phyloP scores from a whole-genome alignment of 2,329 filamentous ascomycete species.

The Pseudonectria buxi region DNA sequence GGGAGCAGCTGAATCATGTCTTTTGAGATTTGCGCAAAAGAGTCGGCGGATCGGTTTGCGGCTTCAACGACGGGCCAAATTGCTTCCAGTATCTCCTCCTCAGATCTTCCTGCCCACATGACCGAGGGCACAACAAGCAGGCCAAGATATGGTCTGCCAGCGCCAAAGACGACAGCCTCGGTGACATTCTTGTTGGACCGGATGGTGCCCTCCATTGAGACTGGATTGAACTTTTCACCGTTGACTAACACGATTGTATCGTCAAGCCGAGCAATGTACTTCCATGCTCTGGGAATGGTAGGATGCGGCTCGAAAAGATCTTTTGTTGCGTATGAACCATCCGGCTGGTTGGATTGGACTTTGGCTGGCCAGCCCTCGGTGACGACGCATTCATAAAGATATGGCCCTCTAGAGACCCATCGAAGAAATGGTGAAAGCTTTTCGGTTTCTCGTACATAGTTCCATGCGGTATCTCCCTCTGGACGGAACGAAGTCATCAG shows the following conservation, averaged over 20 bases:
- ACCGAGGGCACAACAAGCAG: slow-evolving; percentile 5
- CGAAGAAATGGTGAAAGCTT: slow-evolving; percentile 4
- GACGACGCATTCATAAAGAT: slow-evolving; percentile 48
- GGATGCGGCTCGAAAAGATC: slow-evolving; percentile 55
- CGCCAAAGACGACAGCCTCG: slow-evolving; percentile 57
- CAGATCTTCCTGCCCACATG: not conserved
- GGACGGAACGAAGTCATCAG: slow-evolving; percentile 21
- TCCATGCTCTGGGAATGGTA: slow-evolving; percentile 47
- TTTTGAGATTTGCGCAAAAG: slow-evolving; percentile 34
- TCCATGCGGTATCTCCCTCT: slow-evolving; percentile 22
- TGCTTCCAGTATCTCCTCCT: slow-evolving; percentile 21
- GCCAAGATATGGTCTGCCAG: slow-evolving; percentile 33
- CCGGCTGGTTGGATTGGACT: slow-evolving; percentile 48
- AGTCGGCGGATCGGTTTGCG: slow-evolving; percentile 24
- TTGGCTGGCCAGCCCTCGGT: slow-evolving; percentile 49
- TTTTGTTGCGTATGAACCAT: slow-evolving; percentile 55
- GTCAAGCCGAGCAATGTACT: slow-evolving; percentile 54
- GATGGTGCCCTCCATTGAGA: slow-evolving; percentile 50
- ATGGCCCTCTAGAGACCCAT: slow-evolving; percentile 7
- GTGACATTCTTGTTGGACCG: slow-evolving; percentile 35
- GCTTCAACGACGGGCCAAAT: slow-evolving; percentile 29
- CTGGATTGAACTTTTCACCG: slow-evolving; percentile 62
- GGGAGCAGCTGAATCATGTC: slow-evolving; percentile 45
- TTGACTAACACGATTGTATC: slow-evolving; percentile 55
- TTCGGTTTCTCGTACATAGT: slow-evolving; percentile 19